Evolutionary conservation across 1,139 yeast species (phyloP), one percentile per base, ranked within the genome.

Genomic region (Suhomyces coccinellae): DNA sequence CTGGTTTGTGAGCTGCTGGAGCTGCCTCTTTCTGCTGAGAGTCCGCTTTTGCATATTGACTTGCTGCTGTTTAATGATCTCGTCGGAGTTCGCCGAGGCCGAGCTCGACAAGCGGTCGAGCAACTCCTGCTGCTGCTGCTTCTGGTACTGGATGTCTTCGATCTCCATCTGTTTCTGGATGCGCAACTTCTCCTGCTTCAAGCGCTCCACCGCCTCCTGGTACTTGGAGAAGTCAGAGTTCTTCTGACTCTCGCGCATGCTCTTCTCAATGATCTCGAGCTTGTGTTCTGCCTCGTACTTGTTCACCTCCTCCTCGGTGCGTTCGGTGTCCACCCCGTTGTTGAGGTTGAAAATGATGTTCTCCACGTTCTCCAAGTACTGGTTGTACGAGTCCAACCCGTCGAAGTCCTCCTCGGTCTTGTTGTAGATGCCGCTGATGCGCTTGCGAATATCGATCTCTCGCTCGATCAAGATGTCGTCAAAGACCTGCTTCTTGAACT

Each of bases 381-480:
- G 73, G 60, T 95, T 90, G 65, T 75, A 91, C 29, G 74, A 85
- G 10, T 74, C 72, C 27, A 85, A 66, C 14, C 73, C 61, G 1
- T 58, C 63, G 58, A 93, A 93, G 58, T 90, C 96, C 41, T 82
- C 85, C 52, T 82, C 80, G 1, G 87, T 83, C 62, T 87, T 86
- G 64, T 93, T 93, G 67, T 86, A 91, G 28, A 91, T 85, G 46
- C 77, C 75, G 52, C 78, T 74, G 13, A 95, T 91, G 48, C 95
- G 71, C 54, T 84, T 84, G 45, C 99, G 77, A 30, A 91, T 82
- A 65, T 93, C 99, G 36, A 95, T 89, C 61, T 93, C 99, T 52
- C 86, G 77, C 64, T 95, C 99, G 11, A 93, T 96, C 10, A 66
- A 74, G 33, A 93, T 80, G 64, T 93, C 98, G 54, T 91, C 97